Evolutionary conservation across 371 early-diverging fungal genomes (phyloP).

Genomic region (Mortierella sp.): DNA sequence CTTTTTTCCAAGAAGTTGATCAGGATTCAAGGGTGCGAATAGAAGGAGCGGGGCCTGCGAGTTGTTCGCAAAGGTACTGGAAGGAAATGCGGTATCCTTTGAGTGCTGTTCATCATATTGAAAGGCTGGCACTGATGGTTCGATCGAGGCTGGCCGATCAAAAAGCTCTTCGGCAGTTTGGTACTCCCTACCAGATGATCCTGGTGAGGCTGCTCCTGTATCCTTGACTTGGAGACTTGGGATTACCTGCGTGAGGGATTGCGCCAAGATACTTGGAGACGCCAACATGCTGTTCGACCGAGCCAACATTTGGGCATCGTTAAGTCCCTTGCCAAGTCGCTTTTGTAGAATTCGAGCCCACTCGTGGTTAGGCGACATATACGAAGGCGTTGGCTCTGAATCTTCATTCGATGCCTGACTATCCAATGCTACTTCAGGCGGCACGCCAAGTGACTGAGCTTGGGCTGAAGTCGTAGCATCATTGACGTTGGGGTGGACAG

Average conservation of each 20-base stretch:
- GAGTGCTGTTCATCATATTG: conserved; percentile 23
- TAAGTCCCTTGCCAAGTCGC: conserved; percentile 48
- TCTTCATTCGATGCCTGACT: neutral
- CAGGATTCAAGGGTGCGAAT: conserved; percentile 50
- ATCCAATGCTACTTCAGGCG: neutral
- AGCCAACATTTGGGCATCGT: conserved; percentile 46
- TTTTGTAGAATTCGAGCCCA: conserved; percentile 50
- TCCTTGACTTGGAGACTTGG: conserved; percentile 55
- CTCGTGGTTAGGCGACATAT: conserved; percentile 51
- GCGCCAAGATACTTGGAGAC: conserved; percentile 52
- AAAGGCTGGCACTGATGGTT: conserved; percentile 16
- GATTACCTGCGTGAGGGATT: conserved; percentile 50
- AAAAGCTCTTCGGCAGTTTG: conserved; percentile 56
- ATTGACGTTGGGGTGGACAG: neutral
- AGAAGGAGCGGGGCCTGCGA: conserved; percentile 37
- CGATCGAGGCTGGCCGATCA: conserved; percentile 49
- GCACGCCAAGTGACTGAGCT: neutral
- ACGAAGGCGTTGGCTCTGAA: conserved; percentile 28
- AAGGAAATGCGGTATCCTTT: conserved; percentile 47
- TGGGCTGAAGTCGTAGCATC: neutral
- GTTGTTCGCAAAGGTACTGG: conserved; percentile 25
- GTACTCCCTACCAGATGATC: conserved; percentile 25
- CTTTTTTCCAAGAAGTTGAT: conserved; percentile 33
- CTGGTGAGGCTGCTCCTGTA: conserved; percentile 23
- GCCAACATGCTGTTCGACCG: conserved; percentile 57